Evolutionary conservation across 495 filamentous ascomycete genomes (phyloP), one percentile per base, ranked within the genome.

Genomic region (Hypoxylon cercidicola): DNA sequence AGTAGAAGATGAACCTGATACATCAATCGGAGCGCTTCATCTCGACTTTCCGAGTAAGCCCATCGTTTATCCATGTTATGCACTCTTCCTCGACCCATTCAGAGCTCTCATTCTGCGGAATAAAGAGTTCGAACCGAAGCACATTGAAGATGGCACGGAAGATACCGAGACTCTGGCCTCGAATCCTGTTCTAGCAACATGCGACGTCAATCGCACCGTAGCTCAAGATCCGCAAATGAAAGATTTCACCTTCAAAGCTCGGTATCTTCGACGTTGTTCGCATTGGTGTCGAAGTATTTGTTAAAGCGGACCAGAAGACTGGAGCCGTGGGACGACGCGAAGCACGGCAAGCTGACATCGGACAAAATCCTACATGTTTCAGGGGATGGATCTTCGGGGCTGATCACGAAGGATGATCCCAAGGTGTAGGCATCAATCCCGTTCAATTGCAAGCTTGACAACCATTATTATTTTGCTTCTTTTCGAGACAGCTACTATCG

Each of bases 361-460:
- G 64, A 67, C 40, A 67, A 65, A 15, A 52, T 67, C 58, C 57
- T 58, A 41, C 58, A 58, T 15, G 58, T 67, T 35, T 46, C 47
- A 25, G 59, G 48, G 25, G 54, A 59, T 20, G 32, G 40, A 35
- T 62, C 58, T 25, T 62, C 47, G 64, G 53, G 54, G 25, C 58
- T 25, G 41, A 44, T 62, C 21, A 62, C 48, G 48, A 62, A 68
- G 49, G 53, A 68, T 68, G 64, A 59, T 23, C 32, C 28, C 16
- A 55, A 45, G 37, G 39, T 62, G 19, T 62, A 40, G 48, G 43
- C 59, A 11, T 32, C 59, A 19, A 62, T 68, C 30, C 25, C 25
- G 7, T 7, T 28, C 25, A 28, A 7, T 28, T 7, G 25, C 25
- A 28, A 28, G 3, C 7, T 28, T 28, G 7, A 28, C 25, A 28